Evolutionary conservation across 768 basidiomycete species (phyloP).

Genomic region (Paxillus ammoniavirescens): DNA sequence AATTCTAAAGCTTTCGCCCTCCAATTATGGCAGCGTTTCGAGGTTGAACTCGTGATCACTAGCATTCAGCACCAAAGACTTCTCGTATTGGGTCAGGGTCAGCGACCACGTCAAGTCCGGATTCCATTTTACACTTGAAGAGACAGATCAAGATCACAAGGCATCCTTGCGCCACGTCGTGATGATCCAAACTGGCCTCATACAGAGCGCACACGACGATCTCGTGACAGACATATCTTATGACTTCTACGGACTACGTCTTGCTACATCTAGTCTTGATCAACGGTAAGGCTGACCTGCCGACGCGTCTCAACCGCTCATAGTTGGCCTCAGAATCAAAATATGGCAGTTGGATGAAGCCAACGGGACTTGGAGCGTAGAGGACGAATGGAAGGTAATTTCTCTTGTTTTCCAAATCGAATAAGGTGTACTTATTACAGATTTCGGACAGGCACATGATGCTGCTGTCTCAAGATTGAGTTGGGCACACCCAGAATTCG

Average conservation of each 20-base stretch:
- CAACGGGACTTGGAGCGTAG: constrained; percentile 71
- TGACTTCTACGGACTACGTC: constrained; percentile 83
- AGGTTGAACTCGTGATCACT: background rate
- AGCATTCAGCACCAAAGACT: background rate
- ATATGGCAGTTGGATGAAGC: constrained; percentile 77
- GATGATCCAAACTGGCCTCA: constrained; percentile 81
- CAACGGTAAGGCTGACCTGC: constrained; percentile 53
- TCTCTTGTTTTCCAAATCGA: background rate
- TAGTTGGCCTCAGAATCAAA: constrained; percentile 56
- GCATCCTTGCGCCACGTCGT: background rate
- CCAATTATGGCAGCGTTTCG: constrained; percentile 1
- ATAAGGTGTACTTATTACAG: background rate
- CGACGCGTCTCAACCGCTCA: constrained; percentile 9
- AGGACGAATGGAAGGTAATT: constrained; percentile 88
- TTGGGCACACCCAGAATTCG: constrained; percentile 95
- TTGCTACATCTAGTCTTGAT: constrained; percentile 82
- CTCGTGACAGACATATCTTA: constrained; percentile 85
- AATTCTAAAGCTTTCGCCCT: constrained; percentile 13
- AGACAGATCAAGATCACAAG: background rate
- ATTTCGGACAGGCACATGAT: constrained; percentile 79
- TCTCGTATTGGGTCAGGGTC: background rate
- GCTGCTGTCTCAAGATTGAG: constrained; percentile 79
- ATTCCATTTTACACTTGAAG: background rate
- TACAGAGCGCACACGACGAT: constrained; percentile 76
- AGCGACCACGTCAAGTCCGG: background rate